phyloP scores from a whole-genome alignment of 2,329 filamentous ascomycete genomes.

The Verticillium alfalfae region DNA sequence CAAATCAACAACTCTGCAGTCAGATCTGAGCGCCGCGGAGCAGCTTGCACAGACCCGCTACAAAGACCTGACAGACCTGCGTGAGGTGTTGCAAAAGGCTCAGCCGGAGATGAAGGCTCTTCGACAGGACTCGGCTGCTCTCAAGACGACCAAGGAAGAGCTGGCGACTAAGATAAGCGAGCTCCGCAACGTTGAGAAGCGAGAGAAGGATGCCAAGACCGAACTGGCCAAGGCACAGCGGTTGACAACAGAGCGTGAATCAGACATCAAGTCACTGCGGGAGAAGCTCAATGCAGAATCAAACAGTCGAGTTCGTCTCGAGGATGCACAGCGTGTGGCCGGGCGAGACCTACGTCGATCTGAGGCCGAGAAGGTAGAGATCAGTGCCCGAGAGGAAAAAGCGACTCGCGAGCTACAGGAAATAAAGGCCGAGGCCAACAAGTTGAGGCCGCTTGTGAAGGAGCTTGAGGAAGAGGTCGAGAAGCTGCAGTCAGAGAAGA shows the following conservation, averaged over 20 bases:
- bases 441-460: constrained; percentile 54
- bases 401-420: constrained; percentile 63
- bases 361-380: constrained; percentile 75
- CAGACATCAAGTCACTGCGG: constrained; percentile 70
- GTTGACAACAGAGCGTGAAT: constrained; percentile 66
- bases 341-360: constrained; percentile 73
- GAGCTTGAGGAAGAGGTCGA: constrained; percentile 70
- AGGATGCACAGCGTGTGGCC: constrained; percentile 70
- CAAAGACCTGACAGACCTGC: constrained; percentile 78
- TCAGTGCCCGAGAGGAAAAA: constrained; percentile 68
- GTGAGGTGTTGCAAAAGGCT: constrained; percentile 73
- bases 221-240: constrained; percentile 69
- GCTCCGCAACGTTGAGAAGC: constrained; percentile 70
- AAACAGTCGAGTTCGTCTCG: constrained; percentile 63
- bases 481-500: constrained; percentile 63
- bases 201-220: constrained; percentile 73
- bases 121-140: constrained; percentile 66
- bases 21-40: constrained; percentile 79
- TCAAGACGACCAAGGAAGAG: constrained; percentile 73
- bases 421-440: constrained; percentile 67
- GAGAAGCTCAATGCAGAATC: constrained; percentile 75
- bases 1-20: constrained; percentile 66
- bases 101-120: constrained; percentile 81
- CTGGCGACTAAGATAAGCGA: constrained; percentile 54
- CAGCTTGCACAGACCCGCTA: constrained; percentile 82